These are phyloP conservation scores for Dipsacomyces acuminosporus DNA, from an alignment of 371 early-diverging fungal genomes.

Conservation along the genomic window DNA sequence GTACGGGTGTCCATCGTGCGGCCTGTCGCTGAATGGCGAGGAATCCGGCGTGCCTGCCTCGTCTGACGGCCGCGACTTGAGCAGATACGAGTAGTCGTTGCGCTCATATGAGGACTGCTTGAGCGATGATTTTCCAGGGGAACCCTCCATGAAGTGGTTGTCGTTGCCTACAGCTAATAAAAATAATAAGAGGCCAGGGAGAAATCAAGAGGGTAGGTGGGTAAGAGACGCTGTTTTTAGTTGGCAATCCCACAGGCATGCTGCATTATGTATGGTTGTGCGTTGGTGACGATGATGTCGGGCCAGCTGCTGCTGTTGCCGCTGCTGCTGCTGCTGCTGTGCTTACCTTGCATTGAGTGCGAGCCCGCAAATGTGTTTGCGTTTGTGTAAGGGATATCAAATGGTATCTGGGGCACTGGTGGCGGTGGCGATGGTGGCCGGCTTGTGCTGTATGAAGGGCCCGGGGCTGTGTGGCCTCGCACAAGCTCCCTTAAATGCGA, in stretches of 20 bases:
- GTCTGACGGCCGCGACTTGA: constrained; percentile 28
- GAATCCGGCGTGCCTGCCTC: constrained; percentile 4
- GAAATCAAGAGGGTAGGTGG: too few relatives aligned
- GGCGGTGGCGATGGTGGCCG: constrained; percentile 22
- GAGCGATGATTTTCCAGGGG: constrained; percentile 6
- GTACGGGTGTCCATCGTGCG: constrained; percentile 29
- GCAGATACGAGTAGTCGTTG: constrained; percentile 42
- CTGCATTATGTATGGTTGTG: too few relatives aligned
- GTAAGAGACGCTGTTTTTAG: too few relatives aligned
- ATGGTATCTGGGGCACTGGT: constrained; percentile 22
- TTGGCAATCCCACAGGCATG: too few relatives aligned
- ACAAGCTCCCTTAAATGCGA: constrained; percentile 41
- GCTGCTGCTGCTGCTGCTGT: too few relatives aligned
- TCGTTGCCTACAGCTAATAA: constrained; percentile 3
- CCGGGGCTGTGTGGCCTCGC: constrained; percentile 16
- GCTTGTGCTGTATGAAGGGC: constrained; percentile 8
- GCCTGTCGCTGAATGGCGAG: constrained; percentile 8
- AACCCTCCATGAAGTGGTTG: neutral
- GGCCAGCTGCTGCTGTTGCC: too few relatives aligned
- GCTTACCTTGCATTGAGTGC: constrained; percentile 26
- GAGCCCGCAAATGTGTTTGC: too few relatives aligned
- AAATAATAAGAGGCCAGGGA: too few relatives aligned
- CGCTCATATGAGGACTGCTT: constrained; percentile 9
- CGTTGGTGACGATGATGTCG: too few relatives aligned
- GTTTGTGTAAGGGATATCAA: constrained; percentile 5